Percentiles rank a stretch among this genome's conserved stretches.
Conservation (phyloP, 1,284 basidiomycete species). For the Malassezia psittaci region DNA sequence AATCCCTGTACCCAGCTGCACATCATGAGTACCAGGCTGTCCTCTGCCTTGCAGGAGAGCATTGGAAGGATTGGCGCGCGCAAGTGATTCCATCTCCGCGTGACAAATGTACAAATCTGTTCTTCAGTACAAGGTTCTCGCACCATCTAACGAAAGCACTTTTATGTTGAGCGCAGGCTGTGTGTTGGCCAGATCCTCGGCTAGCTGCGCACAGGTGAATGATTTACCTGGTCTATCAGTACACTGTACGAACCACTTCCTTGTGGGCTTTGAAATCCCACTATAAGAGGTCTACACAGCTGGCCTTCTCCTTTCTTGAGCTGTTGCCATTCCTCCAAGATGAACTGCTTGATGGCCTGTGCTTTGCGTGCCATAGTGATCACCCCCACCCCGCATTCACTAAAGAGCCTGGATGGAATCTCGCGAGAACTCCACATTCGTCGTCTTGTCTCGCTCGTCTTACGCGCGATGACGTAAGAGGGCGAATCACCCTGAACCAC, state of each 20-base stretch:
- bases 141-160: slow-evolving; percentile 63
- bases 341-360: neutral
- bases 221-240: slow-evolving; percentile 17
- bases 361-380: neutral
- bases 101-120: slow-evolving; percentile 69
- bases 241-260: slow-evolving; percentile 35
- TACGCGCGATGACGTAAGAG: too few relatives aligned
- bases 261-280: slow-evolving; percentile 76
- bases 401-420: too few relatives aligned
- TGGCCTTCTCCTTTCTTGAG: neutral
- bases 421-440: too few relatives aligned
- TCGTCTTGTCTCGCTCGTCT: too few relatives aligned
- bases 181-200: slow-evolving; percentile 51
- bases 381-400: too few relatives aligned
- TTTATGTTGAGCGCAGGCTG: slow-evolving; percentile 57
- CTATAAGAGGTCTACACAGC: slow-evolving; percentile 44
- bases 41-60: slow-evolving; percentile 64
- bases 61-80: slow-evolving; percentile 56
- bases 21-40: slow-evolving; percentile 77
- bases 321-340: neutral
- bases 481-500: too few relatives aligned
- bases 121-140: neutral
- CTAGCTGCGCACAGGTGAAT: slow-evolving; percentile 32
- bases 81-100: slow-evolving; percentile 54
- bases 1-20: slow-evolving; percentile 56